Base-by-base conservation (phyloP, 768 basidiomycete species). In the Sistotremastrum niveocremeum region DNA sequence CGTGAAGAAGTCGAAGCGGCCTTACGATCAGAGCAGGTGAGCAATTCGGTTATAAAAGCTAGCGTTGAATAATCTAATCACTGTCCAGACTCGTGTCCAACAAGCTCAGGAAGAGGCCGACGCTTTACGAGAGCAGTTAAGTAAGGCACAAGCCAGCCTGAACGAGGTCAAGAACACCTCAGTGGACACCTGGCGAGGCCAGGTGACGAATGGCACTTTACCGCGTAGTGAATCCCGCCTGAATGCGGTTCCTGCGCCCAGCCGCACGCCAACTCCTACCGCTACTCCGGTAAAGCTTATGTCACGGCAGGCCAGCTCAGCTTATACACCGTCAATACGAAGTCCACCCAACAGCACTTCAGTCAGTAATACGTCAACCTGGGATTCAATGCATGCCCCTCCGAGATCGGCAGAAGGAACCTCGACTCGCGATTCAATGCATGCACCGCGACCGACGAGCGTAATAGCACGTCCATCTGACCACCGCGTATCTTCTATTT, bases 1-100 rank as follows among this genome's bases (percentile, higher is more conserved):
- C 70, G 88, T 4, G 84, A 87, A 53, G 85, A 87, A 54, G 70
- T 71, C 46, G 83, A 84, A 52, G 80, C 77, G 11, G 74, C 82
- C 49, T 74, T 77, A 54, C 78, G 83, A 31, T 58, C 83, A 50
- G 59, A 67, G 45, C 73, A 80, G 75, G 87, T 87, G 59, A 46
- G 62, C 49, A 44, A 0, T 35, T 20, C 20, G 20, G 20, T 20
- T 20, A 20, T 20, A 20, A 20, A 20, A 20, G 20, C 20, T 20
- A 20, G 20, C 20, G 20, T 20, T 20, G 20, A 20, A 20, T 20
- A 20, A 20, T 20, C 20, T 20, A 20, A 20, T 20, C 20, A 20
- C 20, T 20, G 20, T 20, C 20, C 20, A 20, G 20, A 20, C 20
- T 20, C 20, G 20, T 20, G 20, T 20, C 1, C 20, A 20, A 20